phyloP scores from a whole-genome alignment of 129 eudicot species.

The Chrysanthemum seticuspe region DNA sequence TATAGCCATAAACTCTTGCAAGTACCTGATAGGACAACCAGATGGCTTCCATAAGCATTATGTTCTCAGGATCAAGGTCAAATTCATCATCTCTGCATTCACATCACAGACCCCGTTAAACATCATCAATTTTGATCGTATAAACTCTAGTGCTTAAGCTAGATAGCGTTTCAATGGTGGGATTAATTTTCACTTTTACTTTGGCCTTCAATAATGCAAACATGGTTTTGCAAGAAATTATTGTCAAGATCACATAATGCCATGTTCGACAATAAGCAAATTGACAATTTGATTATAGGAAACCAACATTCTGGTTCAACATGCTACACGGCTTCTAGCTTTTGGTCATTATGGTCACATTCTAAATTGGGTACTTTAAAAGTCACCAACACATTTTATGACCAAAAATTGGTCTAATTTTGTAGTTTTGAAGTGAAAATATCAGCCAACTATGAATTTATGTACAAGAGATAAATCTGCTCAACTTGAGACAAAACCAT shows the following conservation, averaged over 20 bases:
- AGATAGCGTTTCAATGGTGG: background rate
- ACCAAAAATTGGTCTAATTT: background rate
- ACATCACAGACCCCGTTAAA: conserved; percentile 17
- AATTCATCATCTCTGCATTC: conserved; percentile 77
- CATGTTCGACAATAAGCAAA: background rate
- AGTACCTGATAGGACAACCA: conserved; percentile 94
- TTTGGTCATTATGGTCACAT: background rate
- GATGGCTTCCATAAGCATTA: conserved; percentile 99
- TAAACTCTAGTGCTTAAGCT: conserved; percentile 6
- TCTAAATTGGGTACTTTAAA: background rate
- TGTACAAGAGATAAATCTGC: background rate
- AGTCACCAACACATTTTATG: background rate
- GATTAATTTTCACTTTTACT: background rate
- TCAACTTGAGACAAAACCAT: background rate
- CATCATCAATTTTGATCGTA: conserved; percentile 1
- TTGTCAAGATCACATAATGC: background rate
- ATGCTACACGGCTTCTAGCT: background rate
- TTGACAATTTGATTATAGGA: background rate
- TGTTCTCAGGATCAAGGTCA: conserved; percentile 94
- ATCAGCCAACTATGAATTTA: background rate
- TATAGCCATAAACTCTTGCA: background rate
- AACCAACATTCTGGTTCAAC: background rate
- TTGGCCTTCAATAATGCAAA: conserved; percentile 2
- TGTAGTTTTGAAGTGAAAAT: background rate
- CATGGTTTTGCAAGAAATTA: background rate